Percentiles rank a stretch among this genome's conserved stretches.
Conservation (phyloP, 2,329 filamentous ascomycete species). For the Pseudocercospora pini-densiflorae region DNA sequence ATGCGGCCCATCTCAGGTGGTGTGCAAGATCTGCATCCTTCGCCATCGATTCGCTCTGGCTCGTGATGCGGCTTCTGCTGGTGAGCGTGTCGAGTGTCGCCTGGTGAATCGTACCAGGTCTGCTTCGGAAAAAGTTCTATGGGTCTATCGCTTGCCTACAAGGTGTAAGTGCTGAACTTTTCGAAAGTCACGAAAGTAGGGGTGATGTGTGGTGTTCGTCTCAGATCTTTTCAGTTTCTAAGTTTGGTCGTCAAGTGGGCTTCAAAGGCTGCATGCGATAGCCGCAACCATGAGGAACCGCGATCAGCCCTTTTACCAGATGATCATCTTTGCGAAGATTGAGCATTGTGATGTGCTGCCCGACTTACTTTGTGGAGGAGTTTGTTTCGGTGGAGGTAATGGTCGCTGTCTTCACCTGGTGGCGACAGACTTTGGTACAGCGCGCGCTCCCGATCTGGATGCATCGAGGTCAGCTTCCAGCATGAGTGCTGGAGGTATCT, state of each 20-base stretch:
- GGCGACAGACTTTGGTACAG: background rate
- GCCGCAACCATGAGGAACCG: constrained; percentile 51
- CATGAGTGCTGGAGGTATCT: background rate
- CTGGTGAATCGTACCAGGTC: background rate
- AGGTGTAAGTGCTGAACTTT: background rate
- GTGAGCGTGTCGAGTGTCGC: background rate
- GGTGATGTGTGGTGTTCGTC: background rate
- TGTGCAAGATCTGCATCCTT: background rate
- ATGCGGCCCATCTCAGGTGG: background rate
- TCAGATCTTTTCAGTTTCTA: constrained; percentile 80
- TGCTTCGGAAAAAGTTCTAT: background rate
- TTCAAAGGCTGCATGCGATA: constrained; percentile 32
- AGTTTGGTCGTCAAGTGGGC: constrained; percentile 28
- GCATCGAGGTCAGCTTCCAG: background rate
- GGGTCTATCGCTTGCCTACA: background rate
- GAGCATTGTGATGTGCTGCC: background rate
- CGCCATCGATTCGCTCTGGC: background rate
- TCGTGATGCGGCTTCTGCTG: background rate
- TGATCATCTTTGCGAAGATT: constrained; percentile 54
- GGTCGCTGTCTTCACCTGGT: background rate
- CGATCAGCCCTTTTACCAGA: constrained; percentile 68
- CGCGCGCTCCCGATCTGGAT: no score
- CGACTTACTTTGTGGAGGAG: background rate
- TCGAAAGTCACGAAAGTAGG: background rate
- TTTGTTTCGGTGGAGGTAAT: background rate